Conservation (phyloP, 257 asterid species). For the Sherardia arvensis region DNA sequence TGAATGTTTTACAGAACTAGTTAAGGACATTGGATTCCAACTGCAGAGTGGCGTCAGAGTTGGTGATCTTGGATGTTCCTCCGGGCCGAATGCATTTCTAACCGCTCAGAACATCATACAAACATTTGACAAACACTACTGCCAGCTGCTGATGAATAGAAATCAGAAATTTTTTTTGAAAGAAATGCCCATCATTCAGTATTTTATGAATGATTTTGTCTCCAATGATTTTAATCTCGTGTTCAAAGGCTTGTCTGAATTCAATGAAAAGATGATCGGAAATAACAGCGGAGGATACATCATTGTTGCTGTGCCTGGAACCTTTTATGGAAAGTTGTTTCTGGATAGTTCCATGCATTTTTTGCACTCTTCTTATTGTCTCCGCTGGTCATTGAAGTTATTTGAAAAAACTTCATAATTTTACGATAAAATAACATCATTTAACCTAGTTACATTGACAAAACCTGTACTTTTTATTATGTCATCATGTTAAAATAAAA, state of each 20-base stretch:
- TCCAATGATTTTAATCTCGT: slow-evolving; percentile 8
- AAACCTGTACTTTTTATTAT: no score
- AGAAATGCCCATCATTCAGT: neutral
- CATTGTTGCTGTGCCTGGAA: slow-evolving; percentile 6
- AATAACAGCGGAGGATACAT: neutral
- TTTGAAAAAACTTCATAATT: no score
- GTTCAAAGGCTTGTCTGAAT: slow-evolving; percentile 2
- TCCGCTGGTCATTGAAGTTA: slow-evolving; percentile 14
- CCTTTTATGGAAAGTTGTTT: slow-evolving; percentile 12
- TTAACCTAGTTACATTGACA: no score
- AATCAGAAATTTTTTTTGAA: neutral
- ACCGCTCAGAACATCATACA: neutral
- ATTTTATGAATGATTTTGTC: slow-evolving; percentile 8
- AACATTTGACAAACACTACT: neutral
- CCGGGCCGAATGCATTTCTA: slow-evolving; percentile 15
- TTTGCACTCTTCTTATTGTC: slow-evolving; percentile 13
- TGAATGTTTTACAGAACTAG: neutral
- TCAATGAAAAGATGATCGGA: neutral
- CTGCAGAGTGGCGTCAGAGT: neutral
- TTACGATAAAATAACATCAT: no score
- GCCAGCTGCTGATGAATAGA: no score
- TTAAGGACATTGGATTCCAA: neutral
- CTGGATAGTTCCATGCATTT: neutral
- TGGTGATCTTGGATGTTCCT: slow-evolving; percentile 17
- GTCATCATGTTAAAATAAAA: no score